Percentiles rank a stretch among this genome's conserved stretches.
Conservation (phyloP, 2,329 filamentous ascomycete species). For the Nemania diffusa region DNA sequence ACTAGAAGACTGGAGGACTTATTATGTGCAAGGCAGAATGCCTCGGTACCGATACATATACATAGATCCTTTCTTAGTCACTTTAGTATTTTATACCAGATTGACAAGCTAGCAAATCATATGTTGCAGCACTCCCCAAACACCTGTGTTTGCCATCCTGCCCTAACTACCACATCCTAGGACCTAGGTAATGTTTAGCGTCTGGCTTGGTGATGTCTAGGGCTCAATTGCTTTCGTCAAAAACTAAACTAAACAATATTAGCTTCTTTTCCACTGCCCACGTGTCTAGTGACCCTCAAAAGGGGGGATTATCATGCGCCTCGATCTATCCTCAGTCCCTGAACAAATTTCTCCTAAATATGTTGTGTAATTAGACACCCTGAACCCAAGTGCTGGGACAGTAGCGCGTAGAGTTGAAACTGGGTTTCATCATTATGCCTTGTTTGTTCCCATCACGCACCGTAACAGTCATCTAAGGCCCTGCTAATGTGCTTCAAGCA, state of each 20-base stretch:
- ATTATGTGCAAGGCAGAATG: not conserved
- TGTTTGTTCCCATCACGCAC: not conserved
- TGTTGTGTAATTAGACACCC: slow-evolving; percentile 8
- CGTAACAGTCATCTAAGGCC: not conserved
- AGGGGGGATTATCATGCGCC: not conserved
- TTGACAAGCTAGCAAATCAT: no score
- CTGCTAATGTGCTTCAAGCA: not conserved
- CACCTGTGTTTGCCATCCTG: not conserved
- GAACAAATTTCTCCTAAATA: slow-evolving; percentile 1
- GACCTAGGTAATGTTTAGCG: not conserved
- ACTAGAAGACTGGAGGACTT: not conserved
- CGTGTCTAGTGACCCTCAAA: not conserved
- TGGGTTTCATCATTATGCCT: not conserved
- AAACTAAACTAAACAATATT: not conserved
- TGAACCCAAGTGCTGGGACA: not conserved
- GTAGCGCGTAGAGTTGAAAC: not conserved
- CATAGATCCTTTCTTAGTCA: no score
- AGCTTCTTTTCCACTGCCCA: not conserved
- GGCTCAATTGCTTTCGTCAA: not conserved
- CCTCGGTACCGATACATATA: not conserved
- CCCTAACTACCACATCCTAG: not conserved
- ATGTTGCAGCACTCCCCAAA: not conserved
- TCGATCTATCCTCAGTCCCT: no score
- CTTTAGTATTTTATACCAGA: no score
- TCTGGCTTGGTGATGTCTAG: not conserved